phyloP scores from a whole-genome alignment of 805 yeast species.

The Kregervanrija fluxuum region DNA sequence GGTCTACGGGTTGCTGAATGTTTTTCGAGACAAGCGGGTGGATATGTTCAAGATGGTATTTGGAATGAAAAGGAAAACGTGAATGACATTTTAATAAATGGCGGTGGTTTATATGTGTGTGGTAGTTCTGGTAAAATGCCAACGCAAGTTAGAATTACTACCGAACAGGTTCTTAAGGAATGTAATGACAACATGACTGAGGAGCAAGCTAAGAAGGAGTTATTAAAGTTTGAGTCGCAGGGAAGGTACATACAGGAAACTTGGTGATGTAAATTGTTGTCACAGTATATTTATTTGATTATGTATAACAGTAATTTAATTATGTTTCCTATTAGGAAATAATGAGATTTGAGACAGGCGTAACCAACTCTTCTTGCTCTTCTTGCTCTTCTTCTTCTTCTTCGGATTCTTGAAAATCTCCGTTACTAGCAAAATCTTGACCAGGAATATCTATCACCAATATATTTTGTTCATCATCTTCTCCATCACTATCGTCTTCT shows the following conservation, averaged over 20 bases:
- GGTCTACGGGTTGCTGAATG: constrained; percentile 31
- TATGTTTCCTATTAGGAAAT: no score
- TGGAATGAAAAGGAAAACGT: constrained; percentile 44
- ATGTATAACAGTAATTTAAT: no score
- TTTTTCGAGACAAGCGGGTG: constrained; percentile 45
- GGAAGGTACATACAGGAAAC: constrained; percentile 81
- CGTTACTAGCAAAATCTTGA: constrained; percentile 2
- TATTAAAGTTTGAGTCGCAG: constrained; percentile 52
- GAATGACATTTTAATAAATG: constrained; percentile 43
- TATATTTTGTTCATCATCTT: constrained; percentile 7
- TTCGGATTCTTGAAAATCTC: constrained; percentile 1
- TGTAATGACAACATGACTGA: constrained; percentile 29
- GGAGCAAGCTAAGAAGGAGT: constrained; percentile 42
- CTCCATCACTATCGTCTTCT: constrained; percentile 13
- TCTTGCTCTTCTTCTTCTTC: constrained; percentile 11
- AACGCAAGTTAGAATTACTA: constrained; percentile 64
- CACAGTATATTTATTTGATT: no score
- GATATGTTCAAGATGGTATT: constrained; percentile 75
- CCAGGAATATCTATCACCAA: constrained; percentile 10
- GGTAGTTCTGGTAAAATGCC: constrained; percentile 97
- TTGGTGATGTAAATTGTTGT: constrained; percentile 43
- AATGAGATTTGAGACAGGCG: no score
- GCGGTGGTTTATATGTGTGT: constrained; percentile 72
- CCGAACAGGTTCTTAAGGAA: constrained; percentile 53
- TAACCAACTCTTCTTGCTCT: background rate